A percentile compares a stretch with the other conserved stretches of the same genome.
Evolutionary conservation across 2,329 filamentous ascomycete genomes (phyloP).

Genomic region (Beauveria bassiana): DNA sequence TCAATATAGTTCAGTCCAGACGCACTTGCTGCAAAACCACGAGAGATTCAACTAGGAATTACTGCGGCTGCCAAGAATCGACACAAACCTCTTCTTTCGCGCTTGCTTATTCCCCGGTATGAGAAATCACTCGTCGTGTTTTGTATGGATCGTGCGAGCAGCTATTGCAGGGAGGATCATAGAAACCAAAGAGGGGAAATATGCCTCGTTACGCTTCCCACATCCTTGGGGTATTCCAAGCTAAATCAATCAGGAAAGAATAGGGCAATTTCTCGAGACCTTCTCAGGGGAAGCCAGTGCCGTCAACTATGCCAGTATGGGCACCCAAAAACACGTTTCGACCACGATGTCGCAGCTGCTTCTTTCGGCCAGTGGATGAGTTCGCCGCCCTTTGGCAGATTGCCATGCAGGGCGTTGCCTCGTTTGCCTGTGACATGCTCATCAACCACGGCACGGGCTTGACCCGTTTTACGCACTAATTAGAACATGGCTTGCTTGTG

Average conservation of each 20-base stretch:
- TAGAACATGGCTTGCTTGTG: slow-evolving; percentile 6
- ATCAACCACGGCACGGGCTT: not conserved
- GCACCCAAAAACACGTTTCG: not conserved
- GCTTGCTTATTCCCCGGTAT: not conserved
- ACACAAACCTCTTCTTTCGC: not conserved
- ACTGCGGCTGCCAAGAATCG: not conserved
- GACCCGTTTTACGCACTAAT: slow-evolving; percentile 5
- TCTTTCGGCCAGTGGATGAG: not conserved
- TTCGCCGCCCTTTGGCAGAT: not conserved
- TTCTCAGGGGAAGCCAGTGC: not conserved
- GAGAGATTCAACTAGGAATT: not conserved
- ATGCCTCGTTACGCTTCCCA: not conserved
- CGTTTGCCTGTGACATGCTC: not conserved
- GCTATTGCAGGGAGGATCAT: not conserved
- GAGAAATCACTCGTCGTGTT: not conserved
- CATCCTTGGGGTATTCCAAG: not conserved
- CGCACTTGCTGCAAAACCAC: not conserved
- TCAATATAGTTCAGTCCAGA: not conserved
- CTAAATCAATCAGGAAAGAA: not conserved
- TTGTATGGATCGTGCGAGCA: not conserved
- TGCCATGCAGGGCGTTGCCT: not conserved
- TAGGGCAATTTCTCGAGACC: not conserved
- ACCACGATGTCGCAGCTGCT: not conserved
- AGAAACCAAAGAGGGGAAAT: not conserved
- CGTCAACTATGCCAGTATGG: not conserved